Conservation (phyloP, 441 rosid genomes). For the Melastoma candidum region DNA sequence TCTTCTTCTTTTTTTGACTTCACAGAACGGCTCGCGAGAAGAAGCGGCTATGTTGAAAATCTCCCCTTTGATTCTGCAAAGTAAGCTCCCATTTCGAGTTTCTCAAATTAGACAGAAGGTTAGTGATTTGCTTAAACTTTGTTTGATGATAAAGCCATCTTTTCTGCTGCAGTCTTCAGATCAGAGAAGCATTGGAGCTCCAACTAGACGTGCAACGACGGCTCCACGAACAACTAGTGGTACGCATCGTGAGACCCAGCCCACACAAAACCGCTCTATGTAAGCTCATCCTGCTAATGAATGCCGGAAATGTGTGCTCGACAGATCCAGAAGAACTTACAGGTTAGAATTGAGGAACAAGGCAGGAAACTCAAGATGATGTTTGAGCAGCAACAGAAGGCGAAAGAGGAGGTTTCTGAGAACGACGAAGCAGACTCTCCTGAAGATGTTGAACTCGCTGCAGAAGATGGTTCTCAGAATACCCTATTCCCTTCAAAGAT, state of each 20-base stretch:
- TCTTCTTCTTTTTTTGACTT: background rate
- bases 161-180: conserved; percentile 46
- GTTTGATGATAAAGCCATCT: background rate
- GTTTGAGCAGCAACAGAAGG: conserved; percentile 71
- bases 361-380: conserved; percentile 62
- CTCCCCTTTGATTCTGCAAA: conserved; percentile 45
- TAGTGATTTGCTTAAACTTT: conserved; percentile 1
- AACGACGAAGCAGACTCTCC: conserved; percentile 21
- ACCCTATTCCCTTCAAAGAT: conserved; percentile 47
- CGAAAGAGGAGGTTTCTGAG: conserved; percentile 27
- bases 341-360: conserved; percentile 76
- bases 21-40: conserved; percentile 54
- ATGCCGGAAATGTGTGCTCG: background rate
- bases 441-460: conserved; percentile 35
- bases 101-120: background rate
- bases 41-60: conserved; percentile 28
- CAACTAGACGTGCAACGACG: conserved; percentile 80
- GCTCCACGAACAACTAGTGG: conserved; percentile 90
- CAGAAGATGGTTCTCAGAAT: conserved; percentile 33
- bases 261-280: too few relatives aligned
- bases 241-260: conserved; percentile 11
- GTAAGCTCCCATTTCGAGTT: conserved; percentile 20
- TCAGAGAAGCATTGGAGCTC: conserved; percentile 68
- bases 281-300: too few relatives aligned
- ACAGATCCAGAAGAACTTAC: conserved; percentile 72